phyloP scores from a whole-genome alignment of 2,329 filamentous ascomycete genomes.

The Teratosphaeria zuluensis region DNA sequence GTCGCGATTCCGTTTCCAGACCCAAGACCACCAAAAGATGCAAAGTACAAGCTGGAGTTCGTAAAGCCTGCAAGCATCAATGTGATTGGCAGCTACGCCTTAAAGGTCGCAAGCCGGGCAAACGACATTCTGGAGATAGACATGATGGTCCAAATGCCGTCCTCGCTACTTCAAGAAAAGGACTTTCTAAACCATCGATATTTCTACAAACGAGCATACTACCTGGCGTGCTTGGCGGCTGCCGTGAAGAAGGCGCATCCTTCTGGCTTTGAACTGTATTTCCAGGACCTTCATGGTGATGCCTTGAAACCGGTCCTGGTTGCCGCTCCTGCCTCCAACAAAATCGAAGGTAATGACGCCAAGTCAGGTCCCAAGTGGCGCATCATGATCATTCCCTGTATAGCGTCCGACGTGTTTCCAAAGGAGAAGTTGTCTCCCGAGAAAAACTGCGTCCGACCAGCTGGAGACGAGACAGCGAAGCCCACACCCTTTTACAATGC shows the following conservation, averaged over 20 bases:
- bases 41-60: slow-evolving; percentile 74
- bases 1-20: slow-evolving; percentile 75
- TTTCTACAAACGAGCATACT: slow-evolving; percentile 90
- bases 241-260: slow-evolving; percentile 54
- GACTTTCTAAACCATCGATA: slow-evolving; percentile 89
- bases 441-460: slow-evolving; percentile 58
- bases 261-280: slow-evolving; percentile 43
- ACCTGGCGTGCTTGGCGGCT: slow-evolving; percentile 70
- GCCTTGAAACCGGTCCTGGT: slow-evolving; percentile 58
- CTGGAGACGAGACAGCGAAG: slow-evolving; percentile 28
- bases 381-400: slow-evolving; percentile 69
- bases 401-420: slow-evolving; percentile 60
- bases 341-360: slow-evolving; percentile 5
- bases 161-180: slow-evolving; percentile 74
- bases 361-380: slow-evolving; percentile 37
- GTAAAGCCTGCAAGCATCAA: slow-evolving; percentile 68
- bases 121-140: slow-evolving; percentile 52
- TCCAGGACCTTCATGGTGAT: slow-evolving; percentile 22
- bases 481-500: slow-evolving; percentile 85
- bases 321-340: slow-evolving; percentile 27
- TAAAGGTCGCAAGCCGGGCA: slow-evolving; percentile 61
- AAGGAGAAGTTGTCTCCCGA: slow-evolving; percentile 59
- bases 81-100: slow-evolving; percentile 77
- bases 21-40: slow-evolving; percentile 65
- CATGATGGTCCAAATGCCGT: slow-evolving; percentile 79